Base-by-base conservation (phyloP, 2,329 filamentous ascomycete genomes). In the Botrytis elliptica region DNA sequence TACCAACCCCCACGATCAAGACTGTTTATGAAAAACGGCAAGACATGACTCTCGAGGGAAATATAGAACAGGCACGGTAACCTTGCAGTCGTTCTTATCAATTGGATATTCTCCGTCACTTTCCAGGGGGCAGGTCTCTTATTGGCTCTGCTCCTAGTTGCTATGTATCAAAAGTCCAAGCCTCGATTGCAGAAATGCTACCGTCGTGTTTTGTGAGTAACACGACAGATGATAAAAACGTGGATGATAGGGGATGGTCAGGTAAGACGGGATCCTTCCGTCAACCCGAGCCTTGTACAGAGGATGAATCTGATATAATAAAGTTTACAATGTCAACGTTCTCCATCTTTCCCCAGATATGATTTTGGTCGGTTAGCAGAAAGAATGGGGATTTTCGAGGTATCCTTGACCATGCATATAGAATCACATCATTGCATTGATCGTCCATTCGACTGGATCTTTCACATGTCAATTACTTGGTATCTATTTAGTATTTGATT, bases 321-420 rank as follows among this genome's bases (percentile, higher is more conserved):
- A 55, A 55, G 12, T 55, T 55, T 57, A 57, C 4, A 16, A 6
- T 44, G 20, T 42, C 12, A 42, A 29, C 8, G 22, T 42, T 63
- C 60, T 63, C 38, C 38, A 29, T 63, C 60, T 63, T n/a, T 63
- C 65, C 65, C 65, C 65, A 55, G 33, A 67, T 67, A 55, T 29
- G 36, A 9, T 25, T 25, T 22, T 29, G 16, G 14, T 49, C 65
- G 65, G 65, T 55, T 9, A 18, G 25, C 3, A n/a, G 22, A 55
- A 57, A 57, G 52, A 57, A 57, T 57, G 52, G 52, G 52, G 52
- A 8, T 33, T 29, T 57, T n/a, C 0, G 2, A 29, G 4, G n/a
- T 7, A 55, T 57, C 65, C 65, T 68, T 55, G 65, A 29, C 33
- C 25, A 22, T 68, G 46, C 49, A 68, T 68, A 29, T 4, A 29